Conservation (phyloP, 306 rosid species). For the Fragaria iinumae region DNA sequence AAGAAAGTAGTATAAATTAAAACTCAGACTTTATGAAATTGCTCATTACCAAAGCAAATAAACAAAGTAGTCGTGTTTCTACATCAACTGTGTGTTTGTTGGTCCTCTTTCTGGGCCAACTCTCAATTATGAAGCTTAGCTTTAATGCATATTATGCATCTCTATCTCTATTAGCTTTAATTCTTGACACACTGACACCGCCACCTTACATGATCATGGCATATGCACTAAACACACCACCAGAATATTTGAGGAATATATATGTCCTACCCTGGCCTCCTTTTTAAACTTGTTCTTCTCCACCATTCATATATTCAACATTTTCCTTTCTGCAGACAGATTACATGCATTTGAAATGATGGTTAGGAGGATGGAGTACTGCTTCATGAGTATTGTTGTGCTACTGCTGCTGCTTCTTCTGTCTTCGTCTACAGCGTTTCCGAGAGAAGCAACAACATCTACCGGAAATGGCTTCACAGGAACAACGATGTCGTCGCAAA, state of each 20-base stretch:
- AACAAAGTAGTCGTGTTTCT: not conserved
- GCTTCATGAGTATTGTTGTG: not conserved
- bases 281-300: not conserved
- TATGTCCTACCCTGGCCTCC: not conserved
- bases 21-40: not conserved
- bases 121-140: conserved; percentile 1
- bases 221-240: not conserved
- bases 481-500: not conserved
- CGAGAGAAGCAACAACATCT: conserved; percentile 21
- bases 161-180: not conserved
- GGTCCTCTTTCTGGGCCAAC: conserved; percentile 2
- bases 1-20: not conserved
- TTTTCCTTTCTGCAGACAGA: not conserved
- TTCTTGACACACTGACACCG: conserved; percentile 3
- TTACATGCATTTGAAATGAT: not conserved
- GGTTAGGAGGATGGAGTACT: not conserved
- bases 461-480: not conserved
- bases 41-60: not conserved
- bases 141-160: not conserved
- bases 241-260: not conserved
- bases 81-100: not conserved
- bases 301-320: not conserved
- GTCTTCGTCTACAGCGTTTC: conserved; percentile 31
- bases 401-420: conserved; percentile 34
- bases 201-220: not conserved